Base-by-base conservation (phyloP, 2,329 filamentous ascomycete species). In the Didymosphaeria variabile region DNA sequence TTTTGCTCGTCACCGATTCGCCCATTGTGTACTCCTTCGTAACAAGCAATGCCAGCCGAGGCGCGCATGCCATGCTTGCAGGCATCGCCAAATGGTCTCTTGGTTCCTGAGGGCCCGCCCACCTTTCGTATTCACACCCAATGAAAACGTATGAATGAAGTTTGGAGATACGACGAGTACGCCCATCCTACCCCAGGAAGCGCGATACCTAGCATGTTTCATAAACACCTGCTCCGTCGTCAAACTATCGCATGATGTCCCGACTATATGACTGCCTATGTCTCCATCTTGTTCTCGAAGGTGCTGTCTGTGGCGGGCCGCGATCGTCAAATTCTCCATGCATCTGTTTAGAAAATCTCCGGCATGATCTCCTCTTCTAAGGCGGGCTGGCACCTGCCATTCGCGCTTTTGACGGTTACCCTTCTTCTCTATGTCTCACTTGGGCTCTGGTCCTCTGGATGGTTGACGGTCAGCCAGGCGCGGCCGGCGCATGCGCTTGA, bases 291-390 rank as follows among this genome's bases (percentile, higher is more conserved):
- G 31, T 52, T 38, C 21, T 38, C 38, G 52, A 44, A 19, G n/a
- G 17, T 23, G 51, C 53, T 57, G 54, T 63, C 38, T 51, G 62
- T 68, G 63, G 62, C 64, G 58, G 55, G 51, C 60, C 59, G 57
- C 50, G 50, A 42, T 51, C 15, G 55, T 56, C 21, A 38, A 53
- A 52, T 19, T 19, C 46, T 61, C 59, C 44, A 60, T 57, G 29
- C n/a, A 42, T 53, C 52, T 58, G 45, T 42, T 58, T 67, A 64
- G 44, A 57, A 56, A 66, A 61, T 59, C 59, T 59, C 49, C 55
- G 55, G 65, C 62, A 73, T 72, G 69, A 74, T 74, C 68, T 68
- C 69, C 69, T 50, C 68, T 65, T 66, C 52, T n/a, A 70, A 60
- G 54, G 49, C 56, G 58, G 64, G 67, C 65, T 73, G 70, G 70